These are phyloP conservation scores for Austroboletus niveus DNA, from an alignment of 1,284 basidiomycete species.

Conservation along the genomic window DNA sequence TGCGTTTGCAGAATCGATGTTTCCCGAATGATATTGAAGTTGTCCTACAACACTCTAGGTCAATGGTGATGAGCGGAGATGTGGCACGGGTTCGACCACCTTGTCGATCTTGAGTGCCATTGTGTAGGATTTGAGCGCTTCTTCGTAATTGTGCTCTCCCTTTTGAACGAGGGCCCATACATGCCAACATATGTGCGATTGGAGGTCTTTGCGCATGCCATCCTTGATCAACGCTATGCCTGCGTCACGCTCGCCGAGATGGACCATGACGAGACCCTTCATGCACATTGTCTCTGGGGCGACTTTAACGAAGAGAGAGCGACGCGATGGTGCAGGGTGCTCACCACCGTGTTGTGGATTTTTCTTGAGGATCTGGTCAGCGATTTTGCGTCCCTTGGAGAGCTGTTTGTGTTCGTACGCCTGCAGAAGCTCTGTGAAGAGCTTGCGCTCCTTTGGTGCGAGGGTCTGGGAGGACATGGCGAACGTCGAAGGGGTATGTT, in stretches of 20 bases:
- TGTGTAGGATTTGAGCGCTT: constrained; percentile 82
- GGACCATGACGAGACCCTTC: constrained; percentile 87
- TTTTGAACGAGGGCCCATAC: constrained; percentile 94
- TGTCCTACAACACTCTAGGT: constrained; percentile 58
- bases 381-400: constrained; percentile 88
- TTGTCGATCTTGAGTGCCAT: constrained; percentile 87
- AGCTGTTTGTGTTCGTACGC: constrained; percentile 91
- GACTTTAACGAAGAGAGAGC: constrained; percentile 16
- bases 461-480: constrained; percentile 40
- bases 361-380: constrained; percentile 94
- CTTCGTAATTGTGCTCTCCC: constrained; percentile 88
- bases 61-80: constrained; percentile 6
- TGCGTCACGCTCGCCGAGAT: constrained; percentile 82
- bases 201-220: constrained; percentile 85
- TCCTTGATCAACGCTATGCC: constrained; percentile 86
- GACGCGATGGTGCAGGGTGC: constrained; percentile 6
- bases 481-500: background rate
- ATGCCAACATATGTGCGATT: constrained; percentile 97
- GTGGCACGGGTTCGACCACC: constrained; percentile 46
- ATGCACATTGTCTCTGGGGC: constrained; percentile 85
- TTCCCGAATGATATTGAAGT: constrained; percentile 91
- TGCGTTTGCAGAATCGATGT: constrained; percentile 90
- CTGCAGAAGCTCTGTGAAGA: constrained; percentile 89
- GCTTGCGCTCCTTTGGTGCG: constrained; percentile 79
- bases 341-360: constrained; percentile 93